Conservation (phyloP, 345 rosid species). For the Eucalyptus pumila region DNA sequence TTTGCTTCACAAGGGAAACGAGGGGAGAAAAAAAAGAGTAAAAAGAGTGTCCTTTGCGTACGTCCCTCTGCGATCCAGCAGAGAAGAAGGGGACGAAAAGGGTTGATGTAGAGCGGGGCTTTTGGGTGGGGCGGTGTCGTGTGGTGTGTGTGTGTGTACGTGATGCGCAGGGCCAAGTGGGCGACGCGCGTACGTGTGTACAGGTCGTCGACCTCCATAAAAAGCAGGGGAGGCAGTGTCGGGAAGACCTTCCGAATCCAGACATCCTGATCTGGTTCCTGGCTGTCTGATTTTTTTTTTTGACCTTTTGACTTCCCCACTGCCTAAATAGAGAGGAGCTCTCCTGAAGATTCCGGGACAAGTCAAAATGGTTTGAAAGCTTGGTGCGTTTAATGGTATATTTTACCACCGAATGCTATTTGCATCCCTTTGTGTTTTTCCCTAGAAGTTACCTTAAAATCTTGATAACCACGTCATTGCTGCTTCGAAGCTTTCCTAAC, state of each 20-base stretch:
- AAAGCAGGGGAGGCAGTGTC: not conserved
- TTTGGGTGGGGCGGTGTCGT: too few relatives aligned
- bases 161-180: not conserved
- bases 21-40: not conserved
- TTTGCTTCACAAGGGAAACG: not conserved
- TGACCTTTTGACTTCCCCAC: not conserved
- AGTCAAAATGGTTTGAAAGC: not conserved
- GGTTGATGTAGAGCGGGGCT: too few relatives aligned
- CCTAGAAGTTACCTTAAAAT: too few relatives aligned
- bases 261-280: not conserved
- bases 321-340: not conserved
- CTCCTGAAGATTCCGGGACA: not conserved
- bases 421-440: too few relatives aligned
- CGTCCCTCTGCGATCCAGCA: not conserved
- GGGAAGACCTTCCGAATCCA: not conserved
- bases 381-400: not conserved
- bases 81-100: accelerated
- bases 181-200: not conserved
- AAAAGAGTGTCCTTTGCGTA: not conserved
- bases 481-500: too few relatives aligned
- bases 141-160: not conserved
- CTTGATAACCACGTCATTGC: too few relatives aligned
- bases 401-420: too few relatives aligned
- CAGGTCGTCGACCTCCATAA: not conserved
- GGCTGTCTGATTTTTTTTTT: not conserved